Evolutionary conservation across 2,329 filamentous ascomycete species (phyloP).

Genomic region (Byssoonygena ceratinophila): DNA sequence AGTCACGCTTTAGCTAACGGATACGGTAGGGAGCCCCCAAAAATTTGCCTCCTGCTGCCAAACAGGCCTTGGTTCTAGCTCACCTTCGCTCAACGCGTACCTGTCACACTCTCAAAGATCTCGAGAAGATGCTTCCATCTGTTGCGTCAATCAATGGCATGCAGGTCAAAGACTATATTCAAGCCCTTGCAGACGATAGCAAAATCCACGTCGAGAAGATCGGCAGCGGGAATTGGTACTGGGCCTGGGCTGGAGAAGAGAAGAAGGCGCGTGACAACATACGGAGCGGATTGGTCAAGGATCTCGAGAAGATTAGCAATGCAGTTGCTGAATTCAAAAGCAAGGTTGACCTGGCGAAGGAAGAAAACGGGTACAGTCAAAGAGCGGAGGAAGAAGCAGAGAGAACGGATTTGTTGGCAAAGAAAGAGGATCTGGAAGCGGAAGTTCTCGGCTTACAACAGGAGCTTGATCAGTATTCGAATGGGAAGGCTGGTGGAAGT

Average conservation of each 20-base stretch:
- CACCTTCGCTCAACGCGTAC: conserved; percentile 51
- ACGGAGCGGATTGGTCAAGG: conserved; percentile 27
- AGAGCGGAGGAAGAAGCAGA: conserved; percentile 13
- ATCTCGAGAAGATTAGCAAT: conserved; percentile 23
- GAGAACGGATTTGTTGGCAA: conserved; percentile 10
- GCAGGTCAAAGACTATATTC: conserved; percentile 58
- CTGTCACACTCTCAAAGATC: conserved; percentile 56
- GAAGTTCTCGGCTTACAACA: conserved; percentile 9
- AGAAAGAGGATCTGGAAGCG: conserved; percentile 9
- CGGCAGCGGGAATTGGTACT: conserved; percentile 62
- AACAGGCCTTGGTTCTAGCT: conserved; percentile 47
- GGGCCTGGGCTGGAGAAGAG: conserved; percentile 53
- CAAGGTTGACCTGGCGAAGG: conserved; percentile 16
- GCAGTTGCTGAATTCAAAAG: conserved; percentile 18
- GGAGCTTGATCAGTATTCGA: conserved; percentile 24
- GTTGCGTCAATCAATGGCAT: conserved; percentile 55
- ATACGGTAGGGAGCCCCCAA: conserved; percentile 28
- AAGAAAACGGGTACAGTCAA: conserved; percentile 15
- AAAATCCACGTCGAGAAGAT: conserved; percentile 58
- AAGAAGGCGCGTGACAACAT: conserved; percentile 26
- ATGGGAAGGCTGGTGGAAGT: conserved; percentile 10
- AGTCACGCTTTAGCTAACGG: background rate
- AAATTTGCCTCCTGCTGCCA: conserved; percentile 49
- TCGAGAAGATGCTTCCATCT: conserved; percentile 53
- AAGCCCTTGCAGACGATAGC: conserved; percentile 51